Conservation (phyloP, 1,284 basidiomycete species). For the Microbotryum scabiosae region DNA sequence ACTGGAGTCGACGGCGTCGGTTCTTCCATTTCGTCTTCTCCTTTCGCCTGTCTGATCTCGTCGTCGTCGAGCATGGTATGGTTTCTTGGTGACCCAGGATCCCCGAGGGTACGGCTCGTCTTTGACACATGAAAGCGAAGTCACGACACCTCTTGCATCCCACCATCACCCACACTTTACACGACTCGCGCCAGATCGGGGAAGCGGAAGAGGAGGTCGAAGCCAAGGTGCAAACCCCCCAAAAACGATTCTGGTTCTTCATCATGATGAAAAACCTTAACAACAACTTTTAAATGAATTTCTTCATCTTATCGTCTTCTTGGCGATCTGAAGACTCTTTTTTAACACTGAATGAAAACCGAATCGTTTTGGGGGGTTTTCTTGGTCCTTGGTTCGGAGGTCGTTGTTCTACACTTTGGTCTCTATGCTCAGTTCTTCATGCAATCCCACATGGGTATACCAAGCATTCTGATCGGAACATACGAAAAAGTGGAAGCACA, state of each 20-base stretch:
- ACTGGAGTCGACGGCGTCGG: not conserved
- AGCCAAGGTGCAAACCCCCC: no score
- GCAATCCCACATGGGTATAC: not conserved
- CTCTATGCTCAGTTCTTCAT: not conserved
- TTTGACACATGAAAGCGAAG: constrained; percentile 12
- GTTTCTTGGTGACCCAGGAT: not conserved
- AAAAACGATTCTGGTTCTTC: not conserved
- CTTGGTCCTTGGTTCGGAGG: not conserved
- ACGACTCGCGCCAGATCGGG: not conserved
- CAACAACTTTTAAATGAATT: constrained; percentile 23
- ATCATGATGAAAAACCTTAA: constrained; percentile 14
- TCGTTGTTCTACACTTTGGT: not conserved
- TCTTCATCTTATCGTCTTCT: constrained; percentile 19
- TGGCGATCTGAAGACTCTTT: constrained; percentile 7
- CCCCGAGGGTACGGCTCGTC: constrained; percentile 1
- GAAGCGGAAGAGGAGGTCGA: not conserved
- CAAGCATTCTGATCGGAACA: no score
- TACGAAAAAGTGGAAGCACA: no score
- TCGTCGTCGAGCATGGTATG: not conserved
- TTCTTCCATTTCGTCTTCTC: not conserved
- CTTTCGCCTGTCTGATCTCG: not conserved
- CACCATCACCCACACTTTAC: not conserved
- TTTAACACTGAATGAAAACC: constrained; percentile 25
- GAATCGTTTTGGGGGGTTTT: not conserved
- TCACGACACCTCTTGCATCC: not conserved